Base-by-base conservation (phyloP, 352 stramenopile species). In the Phytophthora pistaciae region DNA sequence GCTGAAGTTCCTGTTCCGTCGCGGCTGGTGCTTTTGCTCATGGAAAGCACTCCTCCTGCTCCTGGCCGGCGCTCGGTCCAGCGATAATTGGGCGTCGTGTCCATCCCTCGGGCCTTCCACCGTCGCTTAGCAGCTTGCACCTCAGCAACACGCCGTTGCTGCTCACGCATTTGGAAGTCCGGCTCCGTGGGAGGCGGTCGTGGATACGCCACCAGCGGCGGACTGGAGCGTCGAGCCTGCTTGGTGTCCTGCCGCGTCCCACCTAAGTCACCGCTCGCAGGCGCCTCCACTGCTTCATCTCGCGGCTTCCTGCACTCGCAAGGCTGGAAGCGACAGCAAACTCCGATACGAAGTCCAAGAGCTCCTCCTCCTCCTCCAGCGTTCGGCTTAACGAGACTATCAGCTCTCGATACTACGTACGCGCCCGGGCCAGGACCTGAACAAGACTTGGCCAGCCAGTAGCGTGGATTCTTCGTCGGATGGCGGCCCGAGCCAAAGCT, bases 61-160 rank as follows among this genome's bases (percentile, higher is more conserved):
- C 65, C 78, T 5, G 60, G n/a, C 14, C 69, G 66, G 7, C 73
- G 69, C 72, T 85, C 78, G 9, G 66, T 74, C 49, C 67, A 68
- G 18, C 54, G 31, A 60, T 80, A 66, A 46, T 56, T 79, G 1
- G 77, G 60, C 16, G 38, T 67, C 8, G 60, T 58, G 33, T 76
- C 66, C 53, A 60, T 59, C 29, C 73, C 75, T 11, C 65, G 23
- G 21, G 42, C 44, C 21, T 58, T 67, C 73, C 75, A 79, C 16
- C 56, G 58, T 20, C 66, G 57, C 59, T 60, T 73, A 8, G 61
- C 52, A 23, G 59, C 50, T 78, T 72, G 56, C 11, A 83, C 33
- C 27, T 50, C 46, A 5, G 56, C 62, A 16, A 85, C 55, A 4
- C 64, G 68, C 53, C 70, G 62, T 54, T 76, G 74, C 46, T 78